These are phyloP conservation scores for Boletus sp. DNA, from an alignment of 768 basidiomycete species.

Conservation along the genomic window DNA sequence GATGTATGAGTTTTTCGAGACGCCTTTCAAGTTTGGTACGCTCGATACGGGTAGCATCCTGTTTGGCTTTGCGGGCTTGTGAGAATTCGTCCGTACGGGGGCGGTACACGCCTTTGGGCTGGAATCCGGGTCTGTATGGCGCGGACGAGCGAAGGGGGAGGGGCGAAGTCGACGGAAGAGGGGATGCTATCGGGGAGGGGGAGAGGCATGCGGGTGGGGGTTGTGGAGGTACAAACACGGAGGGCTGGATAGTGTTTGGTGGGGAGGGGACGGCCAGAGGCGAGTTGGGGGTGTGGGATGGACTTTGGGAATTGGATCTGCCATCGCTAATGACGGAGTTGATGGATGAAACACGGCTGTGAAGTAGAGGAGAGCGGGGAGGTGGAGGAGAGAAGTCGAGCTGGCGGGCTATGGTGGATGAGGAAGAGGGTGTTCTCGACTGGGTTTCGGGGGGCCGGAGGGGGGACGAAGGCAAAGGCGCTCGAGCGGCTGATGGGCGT, in stretches of 20 bases:
- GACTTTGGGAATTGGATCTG: constrained; percentile 3
- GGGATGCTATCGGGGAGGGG: constrained; percentile 25
- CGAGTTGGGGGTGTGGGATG: constrained; percentile 12
- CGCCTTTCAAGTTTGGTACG: constrained; percentile 81
- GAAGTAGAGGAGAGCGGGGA: constrained; percentile 27
- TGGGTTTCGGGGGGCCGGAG: constrained; percentile 30
- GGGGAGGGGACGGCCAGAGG: neutral
- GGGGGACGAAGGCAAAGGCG: constrained; percentile 34
- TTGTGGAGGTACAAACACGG: constrained; percentile 10
- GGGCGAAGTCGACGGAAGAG: constrained; percentile 21
- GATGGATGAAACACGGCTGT: constrained; percentile 35
- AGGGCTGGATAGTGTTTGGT: neutral
- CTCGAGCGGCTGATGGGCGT: constrained; percentile 22
- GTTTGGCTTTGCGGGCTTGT: constrained; percentile 37
- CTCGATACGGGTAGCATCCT: constrained; percentile 63
- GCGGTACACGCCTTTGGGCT: constrained; percentile 82
- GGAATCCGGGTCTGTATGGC: constrained; percentile 89
- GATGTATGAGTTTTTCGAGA: constrained; percentile 79
- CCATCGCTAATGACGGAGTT: constrained; percentile 20
- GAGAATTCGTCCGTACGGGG: constrained; percentile 80
- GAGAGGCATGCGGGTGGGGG: constrained; percentile 12
- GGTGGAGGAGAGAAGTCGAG: constrained; percentile 22
- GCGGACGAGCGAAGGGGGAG: constrained; percentile 37
- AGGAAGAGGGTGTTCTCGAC: constrained; percentile 17
- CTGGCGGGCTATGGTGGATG: constrained; percentile 22